These are phyloP conservation scores for Corrigiola litoralis DNA, from an alignment of 179 eudicot genomes.

Conservation along the genomic window DNA sequence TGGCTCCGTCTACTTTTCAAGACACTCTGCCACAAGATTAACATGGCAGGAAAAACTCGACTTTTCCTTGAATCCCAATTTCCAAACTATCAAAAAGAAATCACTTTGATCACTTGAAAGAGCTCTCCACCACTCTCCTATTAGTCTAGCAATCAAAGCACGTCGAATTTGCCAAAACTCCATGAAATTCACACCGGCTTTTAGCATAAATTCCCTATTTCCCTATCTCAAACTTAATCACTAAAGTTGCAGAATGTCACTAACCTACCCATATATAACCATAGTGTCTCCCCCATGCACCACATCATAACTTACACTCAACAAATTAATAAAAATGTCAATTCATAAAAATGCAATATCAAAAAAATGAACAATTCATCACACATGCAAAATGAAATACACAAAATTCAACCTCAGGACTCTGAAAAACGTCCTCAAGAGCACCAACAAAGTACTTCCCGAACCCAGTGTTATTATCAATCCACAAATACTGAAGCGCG, in stretches of 20 bases:
- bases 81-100: too few species aligned
- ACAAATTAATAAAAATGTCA: neutral
- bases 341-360: neutral
- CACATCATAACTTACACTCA: neutral
- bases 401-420: slow-evolving; percentile 61
- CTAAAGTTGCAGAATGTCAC: too few species aligned
- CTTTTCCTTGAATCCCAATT: too few species aligned
- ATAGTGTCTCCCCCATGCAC: neutral
- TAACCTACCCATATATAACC: neutral
- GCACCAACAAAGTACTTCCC: slow-evolving; percentile 57
- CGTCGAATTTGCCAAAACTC: neutral
- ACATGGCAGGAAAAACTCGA: too few species aligned
- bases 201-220: neutral
- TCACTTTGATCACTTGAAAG: too few species aligned
- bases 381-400: neutral
- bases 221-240: too few species aligned
- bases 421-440: slow-evolving; percentile 44
- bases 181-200: too few species aligned
- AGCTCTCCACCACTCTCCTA: neutral
- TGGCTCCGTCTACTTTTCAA: too few species aligned
- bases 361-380: neutral
- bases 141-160: neutral
- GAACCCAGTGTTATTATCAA: slow-evolving; percentile 75
- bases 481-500: slow-evolving; percentile 65
- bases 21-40: too few species aligned